A percentile compares a stretch with the other conserved stretches of the same genome.
These are phyloP conservation scores for Talaromyces albobiverticillius DNA, from an alignment of 2,329 filamentous ascomycete species.

Conservation along the genomic window DNA sequence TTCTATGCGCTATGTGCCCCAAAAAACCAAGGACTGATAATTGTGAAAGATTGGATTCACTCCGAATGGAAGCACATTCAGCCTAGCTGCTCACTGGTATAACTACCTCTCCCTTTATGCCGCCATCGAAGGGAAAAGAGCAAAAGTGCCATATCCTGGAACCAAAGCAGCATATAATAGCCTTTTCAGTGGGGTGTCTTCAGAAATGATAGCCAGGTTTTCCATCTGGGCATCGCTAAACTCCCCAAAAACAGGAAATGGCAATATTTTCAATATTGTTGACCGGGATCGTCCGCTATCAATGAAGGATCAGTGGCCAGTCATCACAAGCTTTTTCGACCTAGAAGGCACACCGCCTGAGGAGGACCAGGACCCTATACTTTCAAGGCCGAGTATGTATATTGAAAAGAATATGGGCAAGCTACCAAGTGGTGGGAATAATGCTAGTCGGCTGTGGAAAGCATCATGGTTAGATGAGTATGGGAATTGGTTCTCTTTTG, in stretches of 20 bases:
- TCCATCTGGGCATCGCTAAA: slow-evolving; percentile 28
- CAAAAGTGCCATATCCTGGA: slow-evolving; percentile 23
- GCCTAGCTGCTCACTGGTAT: slow-evolving; percentile 27
- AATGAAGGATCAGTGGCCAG: slow-evolving; percentile 27
- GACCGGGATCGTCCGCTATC: slow-evolving; percentile 23
- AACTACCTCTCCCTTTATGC: slow-evolving; percentile 30
- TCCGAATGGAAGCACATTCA: slow-evolving; percentile 27
- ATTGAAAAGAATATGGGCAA: too few relatives aligned
- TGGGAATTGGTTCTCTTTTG: too few relatives aligned
- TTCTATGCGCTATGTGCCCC: neutral
- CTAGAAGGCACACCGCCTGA: slow-evolving; percentile 26
- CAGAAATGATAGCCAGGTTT: slow-evolving; percentile 25
- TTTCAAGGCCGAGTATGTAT: too few relatives aligned
- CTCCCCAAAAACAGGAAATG: slow-evolving; percentile 20
- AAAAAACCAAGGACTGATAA: slow-evolving; percentile 17
- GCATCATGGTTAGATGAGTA: too few relatives aligned
- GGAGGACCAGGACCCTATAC: too few relatives aligned
- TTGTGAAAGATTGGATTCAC: slow-evolving; percentile 34
- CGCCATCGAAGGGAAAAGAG: neutral
- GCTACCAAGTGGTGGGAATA: too few relatives aligned
- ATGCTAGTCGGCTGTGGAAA: too few relatives aligned
- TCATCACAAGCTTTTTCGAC: slow-evolving; percentile 28
- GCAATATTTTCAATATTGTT: slow-evolving; percentile 27
- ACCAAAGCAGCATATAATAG: slow-evolving; percentile 20
- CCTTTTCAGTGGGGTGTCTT: slow-evolving; percentile 26